Evolutionary conservation across 768 basidiomycete genomes (phyloP), one percentile per base, ranked within the genome.

Genomic region (Suillus weaverae): DNA sequence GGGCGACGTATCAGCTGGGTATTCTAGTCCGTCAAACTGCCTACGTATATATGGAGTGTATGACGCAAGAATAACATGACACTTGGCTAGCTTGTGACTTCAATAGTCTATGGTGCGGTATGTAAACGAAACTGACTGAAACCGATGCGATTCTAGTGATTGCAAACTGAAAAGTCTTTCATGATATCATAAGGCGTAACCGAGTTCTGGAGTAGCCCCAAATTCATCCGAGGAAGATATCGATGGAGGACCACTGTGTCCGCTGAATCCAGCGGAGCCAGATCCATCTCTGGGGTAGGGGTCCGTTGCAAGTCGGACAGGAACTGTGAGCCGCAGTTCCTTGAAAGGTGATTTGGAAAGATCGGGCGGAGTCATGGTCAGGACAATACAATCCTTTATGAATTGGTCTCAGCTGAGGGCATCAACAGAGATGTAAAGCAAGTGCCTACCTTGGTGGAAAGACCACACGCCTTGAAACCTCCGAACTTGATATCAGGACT

Each of bases 381-480:
- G 74, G 20, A 91, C 79, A 60, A 92, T 74, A 71, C 80, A 89
- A 69, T 92, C 90, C 90, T 91, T 63, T n/a, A 36, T 16, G n/a
- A 39, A 30, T 32, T 30, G 36, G 50, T 57, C 26, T 44, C 22
- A 64, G 41, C 62, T 36, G 68, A 35, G 5, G 36, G 43, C 13
- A 68, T 41, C 22, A 57, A 46, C n/a, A 56, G 61, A 60, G 2
- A 48, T 13, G 26, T 50, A 26, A 11, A 59, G 5, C 20, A 62
- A 48, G 22, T 22, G 56, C 79, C 44, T 72, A 89, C 90, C 80
- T 85, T 85, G 50, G 91, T 84, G 10, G 78, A 81, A 38, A 92
- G 78, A 10, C 89, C 90, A 26, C 84, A 83, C 4, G 88, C 86
- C 70, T 74, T 85, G 74, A 92, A 92, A 0, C 87, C 88, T n/a